These are phyloP conservation scores for Lipomyces yamadae DNA, from an alignment of 805 yeast species.

Conservation along the genomic window DNA sequence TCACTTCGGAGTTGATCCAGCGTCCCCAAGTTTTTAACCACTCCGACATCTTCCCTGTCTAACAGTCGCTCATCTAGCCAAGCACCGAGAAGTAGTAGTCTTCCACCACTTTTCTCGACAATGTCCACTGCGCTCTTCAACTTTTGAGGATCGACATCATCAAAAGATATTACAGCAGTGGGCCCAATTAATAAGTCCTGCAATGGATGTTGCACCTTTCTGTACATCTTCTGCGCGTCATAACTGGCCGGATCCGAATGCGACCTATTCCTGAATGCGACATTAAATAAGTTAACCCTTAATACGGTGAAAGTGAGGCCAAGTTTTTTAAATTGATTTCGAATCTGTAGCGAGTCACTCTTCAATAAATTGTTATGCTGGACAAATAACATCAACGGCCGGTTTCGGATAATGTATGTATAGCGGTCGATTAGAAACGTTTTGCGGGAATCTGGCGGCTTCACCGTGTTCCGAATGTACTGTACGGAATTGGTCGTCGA, in stretches of 20 bases:
- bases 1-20: conserved; percentile 75
- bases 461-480: conserved; percentile 56
- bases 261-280: conserved; percentile 71
- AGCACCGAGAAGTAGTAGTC: conserved; percentile 83
- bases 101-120: conserved; percentile 68
- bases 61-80: conserved; percentile 66
- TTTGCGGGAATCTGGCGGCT: conserved; percentile 74
- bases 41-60: conserved; percentile 57
- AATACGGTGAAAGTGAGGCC: conserved; percentile 75
- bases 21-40: conserved; percentile 75
- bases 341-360: conserved; percentile 65
- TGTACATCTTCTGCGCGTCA: conserved; percentile 53
- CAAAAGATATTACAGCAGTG: conserved; percentile 74
- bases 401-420: conserved; percentile 66
- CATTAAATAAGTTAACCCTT: conserved; percentile 71
- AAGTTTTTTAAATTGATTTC: conserved; percentile 63
- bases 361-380: conserved; percentile 85
- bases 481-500: background rate
- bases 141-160: conserved; percentile 68
- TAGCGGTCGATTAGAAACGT: conserved; percentile 84
- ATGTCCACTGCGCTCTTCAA: conserved; percentile 67
- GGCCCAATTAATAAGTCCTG: conserved; percentile 78
- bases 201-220: conserved; percentile 62
- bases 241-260: conserved; percentile 75
- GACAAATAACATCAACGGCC: conserved; percentile 72